A percentile compares a stretch with the other conserved stretches of the same genome.
These are phyloP conservation scores for Elsinoe perseae DNA, from an alignment of 2,329 filamentous ascomycete genomes.

Conservation along the genomic window DNA sequence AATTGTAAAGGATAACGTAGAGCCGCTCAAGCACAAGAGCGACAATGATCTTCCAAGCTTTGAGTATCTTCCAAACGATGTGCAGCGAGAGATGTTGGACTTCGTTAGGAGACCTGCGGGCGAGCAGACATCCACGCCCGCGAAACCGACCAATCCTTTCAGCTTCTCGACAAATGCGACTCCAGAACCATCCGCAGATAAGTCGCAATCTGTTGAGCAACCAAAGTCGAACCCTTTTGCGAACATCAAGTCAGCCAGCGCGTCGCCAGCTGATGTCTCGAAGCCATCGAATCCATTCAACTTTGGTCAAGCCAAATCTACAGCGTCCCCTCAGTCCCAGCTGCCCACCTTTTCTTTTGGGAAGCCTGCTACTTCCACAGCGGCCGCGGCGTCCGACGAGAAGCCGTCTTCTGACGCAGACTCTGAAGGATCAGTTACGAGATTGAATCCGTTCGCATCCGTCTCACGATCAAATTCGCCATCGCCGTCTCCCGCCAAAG, in stretches of 20 bases:
- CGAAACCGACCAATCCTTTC: conserved; percentile 4
- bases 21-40: not conserved
- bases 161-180: not conserved
- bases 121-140: not conserved
- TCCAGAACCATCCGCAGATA: not conserved
- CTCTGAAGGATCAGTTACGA: conserved; percentile 6
- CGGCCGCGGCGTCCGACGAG: not conserved
- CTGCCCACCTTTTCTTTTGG: conserved; percentile 7
- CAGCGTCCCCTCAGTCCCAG: not conserved
- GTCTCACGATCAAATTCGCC: conserved; percentile 8
- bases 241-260: conserved; percentile 10
- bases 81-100: conserved; percentile 18
- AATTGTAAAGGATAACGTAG: conserved; percentile 17
- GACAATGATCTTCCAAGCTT: not conserved
- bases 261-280: not conserved
- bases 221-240: conserved; percentile 14
- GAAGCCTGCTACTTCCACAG: not conserved
- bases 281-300: conserved; percentile 3
- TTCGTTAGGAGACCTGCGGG: conserved; percentile 14
- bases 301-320: not conserved
- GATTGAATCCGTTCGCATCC: conserved; percentile 18
- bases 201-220: not conserved
- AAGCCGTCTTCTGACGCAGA: not conserved
- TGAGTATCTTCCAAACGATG: conserved; percentile 13
- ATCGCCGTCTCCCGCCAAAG: not conserved